A percentile compares a stretch with the other conserved stretches of the same genome.
Conservation (phyloP, 2,329 filamentous ascomycete species). For the Exophiala lecanii-corni region DNA sequence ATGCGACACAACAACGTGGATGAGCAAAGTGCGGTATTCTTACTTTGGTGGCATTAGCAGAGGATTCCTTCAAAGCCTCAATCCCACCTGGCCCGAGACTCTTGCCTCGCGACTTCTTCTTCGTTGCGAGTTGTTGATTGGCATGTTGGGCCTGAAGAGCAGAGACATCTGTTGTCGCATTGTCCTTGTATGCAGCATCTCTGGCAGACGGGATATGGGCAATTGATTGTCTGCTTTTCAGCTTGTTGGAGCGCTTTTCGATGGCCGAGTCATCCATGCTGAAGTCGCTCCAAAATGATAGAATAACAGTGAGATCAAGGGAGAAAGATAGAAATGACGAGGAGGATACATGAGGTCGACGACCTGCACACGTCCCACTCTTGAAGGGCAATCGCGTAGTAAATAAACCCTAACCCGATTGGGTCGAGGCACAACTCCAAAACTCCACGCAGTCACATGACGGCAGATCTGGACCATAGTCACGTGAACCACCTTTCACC, state of each 20-base stretch:
- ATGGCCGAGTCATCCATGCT: slow-evolving; percentile 17
- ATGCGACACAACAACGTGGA: slow-evolving; percentile 10
- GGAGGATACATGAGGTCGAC: not conserved
- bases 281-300: slow-evolving; percentile 1
- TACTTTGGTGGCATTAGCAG: slow-evolving; percentile 77
- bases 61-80: slow-evolving; percentile 70
- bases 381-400: not conserved
- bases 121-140: slow-evolving; percentile 36
- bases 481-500: too few species aligned
- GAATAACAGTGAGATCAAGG: not conserved
- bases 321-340: not conserved
- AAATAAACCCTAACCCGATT: not conserved
- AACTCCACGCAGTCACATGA: not conserved
- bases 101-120: slow-evolving; percentile 80
- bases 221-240: slow-evolving; percentile 64
- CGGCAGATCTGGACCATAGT: too few species aligned
- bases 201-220: slow-evolving; percentile 54
- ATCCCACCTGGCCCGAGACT: slow-evolving; percentile 90
- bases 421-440: not conserved
- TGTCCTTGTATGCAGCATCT: slow-evolving; percentile 61
- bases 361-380: too few species aligned
- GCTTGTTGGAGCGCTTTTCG: slow-evolving; percentile 10
- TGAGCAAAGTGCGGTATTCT: slow-evolving; percentile 24
- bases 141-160: slow-evolving; percentile 34
- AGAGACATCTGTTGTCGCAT: slow-evolving; percentile 64